A percentile compares a stretch with the other conserved stretches of the same genome.
Evolutionary conservation across 225 moss, liverwort and hornwort species (phyloP).

Genomic region (Pleurozium schreberi): DNA sequence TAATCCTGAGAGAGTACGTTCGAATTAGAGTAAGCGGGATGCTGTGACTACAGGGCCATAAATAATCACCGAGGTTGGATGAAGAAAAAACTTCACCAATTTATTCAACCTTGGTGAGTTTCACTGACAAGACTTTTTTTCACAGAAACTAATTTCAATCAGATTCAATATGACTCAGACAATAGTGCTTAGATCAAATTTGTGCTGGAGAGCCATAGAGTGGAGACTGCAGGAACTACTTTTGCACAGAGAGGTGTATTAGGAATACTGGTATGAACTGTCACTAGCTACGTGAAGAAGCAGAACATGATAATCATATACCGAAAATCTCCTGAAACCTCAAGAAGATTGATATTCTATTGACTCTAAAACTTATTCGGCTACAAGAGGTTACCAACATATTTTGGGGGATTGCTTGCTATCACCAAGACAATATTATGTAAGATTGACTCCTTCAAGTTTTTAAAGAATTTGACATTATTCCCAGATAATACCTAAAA

Average conservation of each 20-base stretch:
- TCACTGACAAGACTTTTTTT: not conserved
- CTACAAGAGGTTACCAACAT: conserved; percentile 29
- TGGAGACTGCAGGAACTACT: not conserved
- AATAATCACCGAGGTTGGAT: not conserved
- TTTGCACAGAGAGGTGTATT: not conserved
- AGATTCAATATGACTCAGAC: not conserved
- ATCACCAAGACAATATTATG: not conserved
- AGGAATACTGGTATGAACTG: not conserved
- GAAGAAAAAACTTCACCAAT: not conserved
- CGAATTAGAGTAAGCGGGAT: not conserved
- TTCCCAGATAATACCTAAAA: not conserved
- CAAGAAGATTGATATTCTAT: not conserved
- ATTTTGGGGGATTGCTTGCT: not conserved
- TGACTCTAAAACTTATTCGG: not conserved
- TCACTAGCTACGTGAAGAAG: not conserved
- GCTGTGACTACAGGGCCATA: not conserved
- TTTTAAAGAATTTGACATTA: not conserved
- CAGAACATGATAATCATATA: not conserved
- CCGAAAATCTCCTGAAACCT: not conserved
- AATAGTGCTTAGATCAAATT: not conserved
- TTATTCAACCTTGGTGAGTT: not conserved
- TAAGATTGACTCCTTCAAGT: not conserved
- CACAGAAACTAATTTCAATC: not conserved
- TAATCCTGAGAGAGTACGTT: not conserved
- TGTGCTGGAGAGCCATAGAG: not conserved